phyloP scores from a whole-genome alignment of 192 early-diverging fungal species.

The Umbelopsis vinacea region DNA sequence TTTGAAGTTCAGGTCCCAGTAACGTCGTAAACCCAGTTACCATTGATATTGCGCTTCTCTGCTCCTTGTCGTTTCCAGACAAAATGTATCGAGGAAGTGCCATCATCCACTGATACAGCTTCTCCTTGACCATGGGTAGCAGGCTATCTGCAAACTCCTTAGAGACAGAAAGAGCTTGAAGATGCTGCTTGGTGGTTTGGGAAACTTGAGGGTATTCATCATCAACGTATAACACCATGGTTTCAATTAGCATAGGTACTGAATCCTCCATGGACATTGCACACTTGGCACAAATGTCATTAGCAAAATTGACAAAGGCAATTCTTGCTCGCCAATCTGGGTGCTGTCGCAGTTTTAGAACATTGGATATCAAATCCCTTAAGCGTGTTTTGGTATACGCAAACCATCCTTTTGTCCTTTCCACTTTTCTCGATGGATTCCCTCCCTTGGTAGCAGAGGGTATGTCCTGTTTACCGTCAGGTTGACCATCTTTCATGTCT shows the following conservation, averaged over 20 bases:
- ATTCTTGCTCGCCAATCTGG: constrained; percentile 39
- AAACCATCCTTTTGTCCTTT: constrained; percentile 36
- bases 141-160: constrained; percentile 24
- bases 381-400: constrained; percentile 33
- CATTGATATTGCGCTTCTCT: constrained; percentile 37
- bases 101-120: constrained; percentile 34
- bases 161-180: constrained; percentile 20
- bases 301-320: constrained; percentile 43
- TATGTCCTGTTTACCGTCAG: neutral
- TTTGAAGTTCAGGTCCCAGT: constrained; percentile 33
- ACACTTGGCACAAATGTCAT: constrained; percentile 34
- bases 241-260: constrained; percentile 34
- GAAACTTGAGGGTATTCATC: constrained; percentile 43
- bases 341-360: constrained; percentile 41
- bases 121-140: constrained; percentile 44
- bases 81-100: constrained; percentile 42
- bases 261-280: constrained; percentile 39
- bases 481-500: neutral
- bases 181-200: constrained; percentile 5
- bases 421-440: neutral
- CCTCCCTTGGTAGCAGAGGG: neutral
- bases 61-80: constrained; percentile 36
- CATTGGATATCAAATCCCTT: constrained; percentile 25
- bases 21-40: constrained; percentile 39
- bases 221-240: constrained; percentile 42